phyloP scores from a whole-genome alignment of 208 protist species.

The Leishmania major region DNA sequence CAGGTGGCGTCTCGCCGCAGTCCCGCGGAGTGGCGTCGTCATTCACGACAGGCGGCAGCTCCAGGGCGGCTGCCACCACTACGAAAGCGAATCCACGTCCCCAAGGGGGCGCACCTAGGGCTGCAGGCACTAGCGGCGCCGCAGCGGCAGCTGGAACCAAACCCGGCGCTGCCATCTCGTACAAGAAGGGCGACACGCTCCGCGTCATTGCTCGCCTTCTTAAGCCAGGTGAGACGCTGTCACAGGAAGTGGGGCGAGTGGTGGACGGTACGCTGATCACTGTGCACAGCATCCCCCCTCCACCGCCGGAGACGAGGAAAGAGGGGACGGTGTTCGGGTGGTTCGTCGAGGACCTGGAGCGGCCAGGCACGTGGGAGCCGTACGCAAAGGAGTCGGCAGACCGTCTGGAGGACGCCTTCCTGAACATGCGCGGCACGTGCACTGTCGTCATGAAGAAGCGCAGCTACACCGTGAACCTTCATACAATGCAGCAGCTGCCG shows the following conservation, averaged over 20 bases:
- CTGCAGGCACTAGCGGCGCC: background rate
- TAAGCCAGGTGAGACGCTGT: slow-evolving; percentile 24
- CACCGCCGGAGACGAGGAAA: slow-evolving; percentile 7
- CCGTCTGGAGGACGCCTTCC: slow-evolving; percentile 67
- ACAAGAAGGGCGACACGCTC: slow-evolving; percentile 11
- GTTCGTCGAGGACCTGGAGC: slow-evolving; percentile 71
- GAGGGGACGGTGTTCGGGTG: slow-evolving; percentile 45
- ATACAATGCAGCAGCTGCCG: slow-evolving; percentile 54
- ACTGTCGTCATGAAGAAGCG: slow-evolving; percentile 62
- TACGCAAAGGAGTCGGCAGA: slow-evolving; percentile 53
- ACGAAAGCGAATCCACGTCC: background rate
- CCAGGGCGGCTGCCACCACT: background rate
- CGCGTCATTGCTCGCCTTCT: slow-evolving; percentile 30
- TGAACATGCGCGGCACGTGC: slow-evolving; percentile 32
- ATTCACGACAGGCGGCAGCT: background rate
- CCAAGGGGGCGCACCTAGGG: background rate
- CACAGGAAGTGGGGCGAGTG: slow-evolving; percentile 33
- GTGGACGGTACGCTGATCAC: slow-evolving; percentile 6
- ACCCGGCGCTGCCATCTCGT: background rate
- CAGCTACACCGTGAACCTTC: slow-evolving; percentile 64
- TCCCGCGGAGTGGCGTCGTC: background rate
- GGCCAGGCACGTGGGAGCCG: slow-evolving; percentile 57
- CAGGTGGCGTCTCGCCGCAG: slow-evolving; percentile 38
- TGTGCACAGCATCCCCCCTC: slow-evolving; percentile 15
- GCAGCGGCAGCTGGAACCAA: background rate